phyloP scores from a whole-genome alignment of 208 protist genomes.

The Entamoeba dispar region DNA sequence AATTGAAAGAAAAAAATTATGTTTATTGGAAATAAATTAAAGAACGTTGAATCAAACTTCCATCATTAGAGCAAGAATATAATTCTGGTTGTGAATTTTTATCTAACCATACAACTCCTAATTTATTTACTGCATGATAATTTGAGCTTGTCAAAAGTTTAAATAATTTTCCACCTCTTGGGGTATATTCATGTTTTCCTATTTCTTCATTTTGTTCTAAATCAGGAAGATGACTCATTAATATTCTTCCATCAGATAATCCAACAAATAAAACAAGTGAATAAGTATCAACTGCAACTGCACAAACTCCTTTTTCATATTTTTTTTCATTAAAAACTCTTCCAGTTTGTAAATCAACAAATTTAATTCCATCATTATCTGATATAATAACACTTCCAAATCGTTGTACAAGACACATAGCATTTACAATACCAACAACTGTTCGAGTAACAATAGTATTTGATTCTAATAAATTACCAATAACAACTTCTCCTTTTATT shows the following conservation, averaged over 20 bases:
- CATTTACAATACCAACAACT: not conserved
- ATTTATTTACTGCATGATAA: not conserved
- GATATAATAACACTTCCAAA: not conserved
- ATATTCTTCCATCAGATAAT: not conserved
- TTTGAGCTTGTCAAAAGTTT: not conserved
- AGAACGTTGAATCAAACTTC: not conserved
- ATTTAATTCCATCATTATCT: not conserved
- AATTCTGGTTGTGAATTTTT: not conserved
- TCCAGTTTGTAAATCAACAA: not conserved
- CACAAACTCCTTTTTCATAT: not conserved
- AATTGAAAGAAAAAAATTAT: not conserved
- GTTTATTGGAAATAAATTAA: not conserved
- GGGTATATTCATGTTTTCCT: not conserved
- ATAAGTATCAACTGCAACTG: not conserved
- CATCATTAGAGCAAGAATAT: not conserved
- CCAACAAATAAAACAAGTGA: not conserved
- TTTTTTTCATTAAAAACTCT: not conserved
- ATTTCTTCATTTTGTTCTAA: not conserved
- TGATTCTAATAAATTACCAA: not conserved
- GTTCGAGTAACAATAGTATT: not conserved
- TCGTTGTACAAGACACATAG: not conserved
- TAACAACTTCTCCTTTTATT: not conserved
- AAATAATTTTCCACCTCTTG: not conserved
- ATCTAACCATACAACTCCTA: not conserved
- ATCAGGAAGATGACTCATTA: not conserved